Percentiles rank a stretch among this genome's conserved stretches.
Conservation (phyloP, 2,329 filamentous ascomycete species). For the Ophidiomyces ophidiicola region DNA sequence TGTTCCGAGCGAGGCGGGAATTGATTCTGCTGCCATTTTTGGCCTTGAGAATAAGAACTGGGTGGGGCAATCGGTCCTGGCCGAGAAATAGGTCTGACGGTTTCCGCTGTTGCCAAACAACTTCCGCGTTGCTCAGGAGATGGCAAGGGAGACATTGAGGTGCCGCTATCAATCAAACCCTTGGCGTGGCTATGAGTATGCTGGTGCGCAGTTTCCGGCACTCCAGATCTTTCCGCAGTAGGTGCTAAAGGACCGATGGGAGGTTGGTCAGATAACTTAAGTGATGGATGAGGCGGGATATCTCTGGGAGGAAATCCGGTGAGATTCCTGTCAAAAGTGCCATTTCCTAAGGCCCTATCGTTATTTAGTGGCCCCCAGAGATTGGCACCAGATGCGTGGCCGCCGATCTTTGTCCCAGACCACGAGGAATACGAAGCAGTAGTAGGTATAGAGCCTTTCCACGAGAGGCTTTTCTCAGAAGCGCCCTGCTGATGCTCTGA, state of each 20-base stretch:
- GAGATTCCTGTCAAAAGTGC: slow-evolving; percentile 47
- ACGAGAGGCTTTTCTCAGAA: slow-evolving; percentile 25
- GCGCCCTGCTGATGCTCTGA: slow-evolving; percentile 17
- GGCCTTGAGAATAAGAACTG: slow-evolving; percentile 22
- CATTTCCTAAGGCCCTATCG: slow-evolving; percentile 50
- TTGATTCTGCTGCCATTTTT: slow-evolving; percentile 23
- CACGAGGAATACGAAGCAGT: slow-evolving; percentile 29
- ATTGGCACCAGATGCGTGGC: slow-evolving; percentile 32
- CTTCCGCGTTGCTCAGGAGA: slow-evolving; percentile 31
- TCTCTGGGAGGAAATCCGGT: slow-evolving; percentile 38
- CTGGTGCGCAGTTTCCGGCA: slow-evolving; percentile 17
- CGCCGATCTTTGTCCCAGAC: slow-evolving; percentile 27
- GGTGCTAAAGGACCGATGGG: slow-evolving; percentile 23
- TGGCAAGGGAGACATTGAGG: slow-evolving; percentile 26
- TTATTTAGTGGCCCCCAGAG: slow-evolving; percentile 48
- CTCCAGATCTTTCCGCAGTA: slow-evolving; percentile 16
- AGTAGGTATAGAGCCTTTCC: slow-evolving; percentile 29
- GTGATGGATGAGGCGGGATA: slow-evolving; percentile 29
- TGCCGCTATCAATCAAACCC: slow-evolving; percentile 24
- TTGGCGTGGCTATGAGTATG: slow-evolving; percentile 24
- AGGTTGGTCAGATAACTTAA: slow-evolving; percentile 30
- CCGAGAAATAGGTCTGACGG: slow-evolving; percentile 30
- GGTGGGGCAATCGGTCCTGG: slow-evolving; percentile 39
- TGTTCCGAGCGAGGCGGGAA: slow-evolving; percentile 20
- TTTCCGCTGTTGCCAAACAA: slow-evolving; percentile 27